These are phyloP conservation scores for Trichoderma endophyticum DNA, from an alignment of 2,329 filamentous ascomycete species.

Conservation along the genomic window DNA sequence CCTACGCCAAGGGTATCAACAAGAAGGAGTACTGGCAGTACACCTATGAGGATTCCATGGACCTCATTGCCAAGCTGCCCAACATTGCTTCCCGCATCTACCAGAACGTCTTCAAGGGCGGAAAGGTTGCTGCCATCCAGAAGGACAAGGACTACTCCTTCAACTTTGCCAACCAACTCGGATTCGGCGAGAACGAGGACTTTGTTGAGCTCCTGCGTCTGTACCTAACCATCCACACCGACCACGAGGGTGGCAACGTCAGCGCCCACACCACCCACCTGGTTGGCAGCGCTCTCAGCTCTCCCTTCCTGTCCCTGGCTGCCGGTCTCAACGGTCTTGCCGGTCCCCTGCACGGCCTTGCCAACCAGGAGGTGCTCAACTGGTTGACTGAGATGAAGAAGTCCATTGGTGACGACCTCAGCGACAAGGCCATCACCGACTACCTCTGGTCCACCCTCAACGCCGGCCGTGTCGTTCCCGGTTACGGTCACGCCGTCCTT, in stretches of 20 bases:
- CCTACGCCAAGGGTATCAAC: conserved; percentile 97
- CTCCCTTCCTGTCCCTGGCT: conserved; percentile 92
- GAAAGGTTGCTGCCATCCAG: conserved; percentile 92
- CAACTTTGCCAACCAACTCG: conserved; percentile 99
- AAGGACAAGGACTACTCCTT: conserved; percentile 99
- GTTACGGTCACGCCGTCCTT: conserved; percentile 97
- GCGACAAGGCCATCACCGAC: conserved; percentile 93
- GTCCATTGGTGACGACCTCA: conserved; percentile 86
- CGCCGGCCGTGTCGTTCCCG: conserved; percentile 90
- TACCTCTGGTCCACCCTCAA: conserved; percentile 99
- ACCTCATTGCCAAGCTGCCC: conserved; percentile 98
- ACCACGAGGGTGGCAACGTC: conserved; percentile 99
- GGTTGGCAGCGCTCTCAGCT: conserved; percentile 94
- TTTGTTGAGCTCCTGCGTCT: conserved; percentile 98
- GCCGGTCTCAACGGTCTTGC: conserved; percentile 98
- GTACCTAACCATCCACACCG: conserved; percentile 99
- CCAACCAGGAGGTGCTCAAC: conserved; percentile 99
- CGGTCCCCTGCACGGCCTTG: conserved; percentile 95
- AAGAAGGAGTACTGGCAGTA: conserved; percentile 99
- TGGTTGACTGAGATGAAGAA: conserved; percentile 99
- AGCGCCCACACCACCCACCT: conserved; percentile 97
- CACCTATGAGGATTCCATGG: conserved; percentile 99
- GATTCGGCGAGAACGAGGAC: conserved; percentile 90
- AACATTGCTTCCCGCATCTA: conserved; percentile 98
- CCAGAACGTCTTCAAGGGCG: conserved; percentile 99